phyloP scores from a whole-genome alignment of 371 early-diverging fungal species.

The Globomyces sp. region DNA sequence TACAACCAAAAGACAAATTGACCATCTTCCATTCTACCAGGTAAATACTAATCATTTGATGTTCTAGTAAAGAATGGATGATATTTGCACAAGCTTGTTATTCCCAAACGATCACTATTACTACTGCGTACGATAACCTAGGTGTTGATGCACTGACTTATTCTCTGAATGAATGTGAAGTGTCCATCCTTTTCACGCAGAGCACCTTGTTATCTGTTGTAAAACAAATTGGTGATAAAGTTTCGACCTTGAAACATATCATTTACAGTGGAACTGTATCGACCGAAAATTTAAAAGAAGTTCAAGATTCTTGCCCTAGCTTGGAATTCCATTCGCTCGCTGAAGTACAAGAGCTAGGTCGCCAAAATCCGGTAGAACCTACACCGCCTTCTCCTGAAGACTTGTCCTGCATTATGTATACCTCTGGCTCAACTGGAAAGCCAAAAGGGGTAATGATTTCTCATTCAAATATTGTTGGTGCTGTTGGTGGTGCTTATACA shows the following conservation, averaged over 20 bases:
- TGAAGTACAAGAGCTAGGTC: conserved; percentile 62
- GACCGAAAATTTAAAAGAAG: background rate
- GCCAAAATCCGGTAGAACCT: background rate
- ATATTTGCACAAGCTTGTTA: conserved; percentile 63
- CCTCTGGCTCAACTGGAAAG: conserved; percentile 54
- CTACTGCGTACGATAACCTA: conserved; percentile 76
- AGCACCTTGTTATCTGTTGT: conserved; percentile 66
- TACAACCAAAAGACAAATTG: conserved; percentile 59
- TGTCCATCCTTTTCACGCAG: conserved; percentile 64
- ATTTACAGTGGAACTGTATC: conserved; percentile 35
- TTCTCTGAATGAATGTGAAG: conserved; percentile 74
- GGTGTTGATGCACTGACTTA: conserved; percentile 78
- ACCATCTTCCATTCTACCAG: conserved; percentile 52
- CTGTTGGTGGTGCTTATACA: conserved; percentile 8
- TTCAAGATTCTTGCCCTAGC: background rate
- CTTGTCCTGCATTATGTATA: conserved; percentile 27
- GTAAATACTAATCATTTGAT: background rate
- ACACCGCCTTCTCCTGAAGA: conserved; percentile 1
- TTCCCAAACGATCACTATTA: conserved; percentile 66
- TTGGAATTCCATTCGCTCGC: conserved; percentile 53
- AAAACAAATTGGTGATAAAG: conserved; percentile 3
- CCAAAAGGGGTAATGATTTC: conserved; percentile 81
- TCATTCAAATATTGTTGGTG: conserved; percentile 77
- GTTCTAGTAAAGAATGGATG: conserved; percentile 47
- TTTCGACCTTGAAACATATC: conserved; percentile 7